Evolutionary conservation across 2,329 filamentous ascomycete genomes (phyloP).

Genomic region (Trichoderma sp.): DNA sequence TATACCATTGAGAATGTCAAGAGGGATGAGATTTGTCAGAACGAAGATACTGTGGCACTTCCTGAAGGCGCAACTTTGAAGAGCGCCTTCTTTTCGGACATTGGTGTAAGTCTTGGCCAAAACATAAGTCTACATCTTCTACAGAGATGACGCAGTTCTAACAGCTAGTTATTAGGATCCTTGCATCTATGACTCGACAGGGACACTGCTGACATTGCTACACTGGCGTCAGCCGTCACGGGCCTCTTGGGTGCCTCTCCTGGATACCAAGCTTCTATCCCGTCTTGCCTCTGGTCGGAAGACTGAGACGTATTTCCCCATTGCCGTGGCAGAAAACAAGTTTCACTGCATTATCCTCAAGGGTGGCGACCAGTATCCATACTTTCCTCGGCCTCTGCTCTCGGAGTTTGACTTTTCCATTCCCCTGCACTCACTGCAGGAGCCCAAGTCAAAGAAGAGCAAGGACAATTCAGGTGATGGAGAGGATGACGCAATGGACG

Average conservation of each 20-base stretch:
- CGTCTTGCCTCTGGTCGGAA: slow-evolving; percentile 83
- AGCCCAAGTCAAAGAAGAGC: slow-evolving; percentile 31
- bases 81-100: slow-evolving; percentile 88
- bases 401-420: slow-evolving; percentile 92
- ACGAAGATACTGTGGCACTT: slow-evolving; percentile 85
- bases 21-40: slow-evolving; percentile 89
- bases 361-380: slow-evolving; percentile 87
- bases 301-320: slow-evolving; percentile 88
- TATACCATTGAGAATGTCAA: slow-evolving; percentile 97
- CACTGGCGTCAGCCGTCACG: slow-evolving; percentile 87
- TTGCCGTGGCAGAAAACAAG: slow-evolving; percentile 84
- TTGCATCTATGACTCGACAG: slow-evolving; percentile 92
- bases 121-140: neutral
- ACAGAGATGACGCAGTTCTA: neutral
- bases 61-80: slow-evolving; percentile 70
- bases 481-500: slow-evolving; percentile 15
- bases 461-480: slow-evolving; percentile 31
- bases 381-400: slow-evolving; percentile 84
- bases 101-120: slow-evolving; percentile 61
- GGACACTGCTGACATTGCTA: slow-evolving; percentile 80
- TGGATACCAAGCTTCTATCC: slow-evolving; percentile 82
- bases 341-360: slow-evolving; percentile 99
- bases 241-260: slow-evolving; percentile 85
- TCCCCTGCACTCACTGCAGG: slow-evolving; percentile 62
- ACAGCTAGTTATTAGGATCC: slow-evolving; percentile 62